phyloP scores from a whole-genome alignment of 2,329 filamentous ascomycete species.

The Apiospora rasikravindrae region DNA sequence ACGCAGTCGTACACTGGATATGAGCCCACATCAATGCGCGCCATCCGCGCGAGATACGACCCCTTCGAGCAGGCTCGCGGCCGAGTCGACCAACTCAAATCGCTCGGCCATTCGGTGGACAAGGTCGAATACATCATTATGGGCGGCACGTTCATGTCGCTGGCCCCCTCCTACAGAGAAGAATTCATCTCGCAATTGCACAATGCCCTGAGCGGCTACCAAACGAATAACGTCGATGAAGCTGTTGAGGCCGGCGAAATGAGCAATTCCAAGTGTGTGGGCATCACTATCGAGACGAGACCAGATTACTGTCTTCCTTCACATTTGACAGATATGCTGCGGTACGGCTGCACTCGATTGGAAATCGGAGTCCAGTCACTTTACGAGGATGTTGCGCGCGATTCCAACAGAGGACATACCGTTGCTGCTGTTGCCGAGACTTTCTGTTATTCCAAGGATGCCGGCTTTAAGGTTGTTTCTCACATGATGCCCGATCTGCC shows the following conservation, averaged over 20 bases:
- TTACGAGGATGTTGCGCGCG: conserved; percentile 97
- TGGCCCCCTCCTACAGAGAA: conserved; percentile 86
- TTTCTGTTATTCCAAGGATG: conserved; percentile 96
- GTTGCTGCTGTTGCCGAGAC: conserved; percentile 95
- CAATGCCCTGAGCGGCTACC: conserved; percentile 95
- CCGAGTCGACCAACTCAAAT: conserved; percentile 94
- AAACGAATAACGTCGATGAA: conserved; percentile 92
- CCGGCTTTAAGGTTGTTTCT: conserved; percentile 97
- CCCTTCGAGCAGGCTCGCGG: conserved; percentile 97
- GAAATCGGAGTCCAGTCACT: conserved; percentile 96
- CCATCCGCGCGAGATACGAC: conserved; percentile 95
- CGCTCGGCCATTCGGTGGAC: conserved; percentile 93
- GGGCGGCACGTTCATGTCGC: conserved; percentile 99
- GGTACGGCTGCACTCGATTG: conserved; percentile 94
- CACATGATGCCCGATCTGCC: conserved; percentile 99
- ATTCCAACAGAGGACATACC: conserved; percentile 96
- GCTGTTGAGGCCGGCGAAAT: conserved; percentile 93
- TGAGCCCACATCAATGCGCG: conserved; percentile 97
- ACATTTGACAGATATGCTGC: conserved; percentile 93
- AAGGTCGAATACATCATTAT: conserved; percentile 99
- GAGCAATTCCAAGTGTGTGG: conserved; percentile 97
- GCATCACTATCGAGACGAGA: conserved; percentile 96
- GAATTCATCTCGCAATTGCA: conserved; percentile 95
- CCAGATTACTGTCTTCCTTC: conserved; percentile 96
- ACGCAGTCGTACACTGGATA: conserved; percentile 99